Conservation (phyloP, 441 rosid species). For the Biscutella laevigata region DNA sequence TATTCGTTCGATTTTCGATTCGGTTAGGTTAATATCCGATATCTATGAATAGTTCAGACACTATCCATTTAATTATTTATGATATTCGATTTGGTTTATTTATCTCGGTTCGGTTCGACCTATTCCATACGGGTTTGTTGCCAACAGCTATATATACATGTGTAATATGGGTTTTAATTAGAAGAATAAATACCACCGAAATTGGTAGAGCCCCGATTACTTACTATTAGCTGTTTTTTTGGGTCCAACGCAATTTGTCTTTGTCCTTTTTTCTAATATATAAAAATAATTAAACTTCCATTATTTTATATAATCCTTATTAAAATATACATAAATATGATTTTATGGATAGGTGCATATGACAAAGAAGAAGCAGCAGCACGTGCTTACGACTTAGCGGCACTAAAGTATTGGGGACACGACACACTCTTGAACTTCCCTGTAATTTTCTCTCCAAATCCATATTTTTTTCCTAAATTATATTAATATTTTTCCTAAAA, state of each 20-base stretch:
- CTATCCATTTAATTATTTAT: too few relatives aligned
- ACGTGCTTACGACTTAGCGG: slow-evolving; percentile 90
- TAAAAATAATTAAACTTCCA: neutral
- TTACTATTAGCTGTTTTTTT: slow-evolving; percentile 20
- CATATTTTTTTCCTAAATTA: too few relatives aligned
- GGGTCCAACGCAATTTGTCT: slow-evolving; percentile 16
- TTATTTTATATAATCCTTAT: neutral
- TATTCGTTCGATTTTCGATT: too few relatives aligned
- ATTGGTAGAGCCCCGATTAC: slow-evolving; percentile 12
- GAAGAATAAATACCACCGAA: slow-evolving; percentile 22
- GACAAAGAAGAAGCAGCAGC: slow-evolving; percentile 87
- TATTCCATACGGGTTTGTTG: too few relatives aligned
- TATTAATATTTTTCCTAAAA: neutral
- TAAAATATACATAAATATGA: slow-evolving; percentile 10
- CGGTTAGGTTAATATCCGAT: too few relatives aligned
- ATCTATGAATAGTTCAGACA: too few relatives aligned
- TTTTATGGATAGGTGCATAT: slow-evolving; percentile 60
- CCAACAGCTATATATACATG: too few relatives aligned
- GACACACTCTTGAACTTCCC: slow-evolving; percentile 80
- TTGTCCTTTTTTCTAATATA: neutral
- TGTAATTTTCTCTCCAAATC: slow-evolving; percentile 30
- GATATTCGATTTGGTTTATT: too few relatives aligned
- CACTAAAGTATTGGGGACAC: slow-evolving; percentile 87
- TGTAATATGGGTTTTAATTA: slow-evolving; percentile 20
- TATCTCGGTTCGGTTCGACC: too few relatives aligned